These are phyloP conservation scores for Podila epigama DNA, from an alignment of 192 early-diverging fungal genomes.

Conservation along the genomic window DNA sequence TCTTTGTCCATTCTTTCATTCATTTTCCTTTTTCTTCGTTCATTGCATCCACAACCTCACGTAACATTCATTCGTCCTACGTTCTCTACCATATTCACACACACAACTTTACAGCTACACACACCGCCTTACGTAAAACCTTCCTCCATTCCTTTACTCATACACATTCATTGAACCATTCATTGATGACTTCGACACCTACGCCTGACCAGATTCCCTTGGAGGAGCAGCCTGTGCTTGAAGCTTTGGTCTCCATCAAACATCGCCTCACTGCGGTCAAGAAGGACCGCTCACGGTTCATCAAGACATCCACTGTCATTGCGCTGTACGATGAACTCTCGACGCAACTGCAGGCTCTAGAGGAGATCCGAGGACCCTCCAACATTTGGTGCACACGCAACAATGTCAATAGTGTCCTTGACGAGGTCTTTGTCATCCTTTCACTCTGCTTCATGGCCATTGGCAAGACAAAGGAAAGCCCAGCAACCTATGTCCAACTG, in stretches of 20 bases:
- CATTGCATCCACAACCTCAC: neutral
- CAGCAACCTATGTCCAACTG: constrained; percentile 79
- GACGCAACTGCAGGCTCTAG: constrained; percentile 50
- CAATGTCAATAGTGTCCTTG: constrained; percentile 72
- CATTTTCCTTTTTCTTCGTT: neutral
- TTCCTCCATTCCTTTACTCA: constrained; percentile 5
- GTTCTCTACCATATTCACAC: neutral
- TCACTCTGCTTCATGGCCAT: constrained; percentile 80
- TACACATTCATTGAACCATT: neutral
- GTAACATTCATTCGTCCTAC: neutral
- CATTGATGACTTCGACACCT: constrained; percentile 32
- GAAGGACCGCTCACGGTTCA: constrained; percentile 74
- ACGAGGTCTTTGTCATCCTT: constrained; percentile 79
- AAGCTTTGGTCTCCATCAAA: constrained; percentile 68
- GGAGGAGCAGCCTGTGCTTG: constrained; percentile 72
- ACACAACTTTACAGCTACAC: neutral
- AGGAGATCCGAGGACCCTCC: constrained; percentile 50
- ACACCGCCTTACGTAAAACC: neutral
- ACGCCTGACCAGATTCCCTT: constrained; percentile 49
- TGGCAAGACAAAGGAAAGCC: constrained; percentile 79
- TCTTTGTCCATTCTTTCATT: neutral
- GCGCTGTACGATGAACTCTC: constrained; percentile 69
- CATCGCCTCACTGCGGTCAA: constrained; percentile 77
- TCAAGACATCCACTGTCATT: constrained; percentile 69
- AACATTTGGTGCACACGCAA: constrained; percentile 46